Evolutionary conservation across 2,329 filamentous ascomycete genomes (phyloP), one percentile per base, ranked within the genome.

Genomic region (Myriosclerotinia duriaeana): DNA sequence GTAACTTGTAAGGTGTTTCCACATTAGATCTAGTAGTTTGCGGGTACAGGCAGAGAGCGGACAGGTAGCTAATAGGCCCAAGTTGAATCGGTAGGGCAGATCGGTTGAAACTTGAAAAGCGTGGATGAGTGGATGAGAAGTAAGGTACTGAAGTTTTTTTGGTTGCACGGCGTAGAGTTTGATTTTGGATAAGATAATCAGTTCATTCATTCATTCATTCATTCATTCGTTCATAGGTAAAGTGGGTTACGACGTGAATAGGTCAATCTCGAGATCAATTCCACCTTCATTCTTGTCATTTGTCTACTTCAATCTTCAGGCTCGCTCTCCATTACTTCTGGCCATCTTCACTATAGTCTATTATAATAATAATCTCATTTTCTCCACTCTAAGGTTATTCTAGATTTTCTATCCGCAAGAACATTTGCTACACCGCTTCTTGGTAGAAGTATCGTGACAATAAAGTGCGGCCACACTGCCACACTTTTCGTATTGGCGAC

Each of bases 71-170:
- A 60, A 60, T 14, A 48, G 56, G 56, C 42, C 56, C 56, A 60
- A 60, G 56, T 60, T 17, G 44, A 34, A 60, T 48, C 56, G 56
- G 56, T 48, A 60, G 56, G 56, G 56, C 56, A 60, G 56, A 60
- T 60, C 56, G 34, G 30, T 58, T 46, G n/a, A 30, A 42, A n/a
- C 20, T 58, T 46, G n/a, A 30, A 42, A n/a, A 60, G 56, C 34
- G 42, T 60, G 42, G 56, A 48, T 22, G 26, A 26, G 26, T 26
- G 3, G 26, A 26, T 26, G 26, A 36, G 36, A 36, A n/a, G 40
- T 44, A 7, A 59, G 40, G 40, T 34, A 15, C 26, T 56, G 40
- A 11, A 5, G 36, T 36, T 5, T 36, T 5, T 34, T 40, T 11
- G n/a, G 36, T 55, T 2, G 34, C 26, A 56, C 53, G n/a, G 54